Percentiles rank a stretch among this genome's conserved stretches.
phyloP scores from a whole-genome alignment of 805 yeast genomes.

The Wickerhamiella kurtzmanii region DNA sequence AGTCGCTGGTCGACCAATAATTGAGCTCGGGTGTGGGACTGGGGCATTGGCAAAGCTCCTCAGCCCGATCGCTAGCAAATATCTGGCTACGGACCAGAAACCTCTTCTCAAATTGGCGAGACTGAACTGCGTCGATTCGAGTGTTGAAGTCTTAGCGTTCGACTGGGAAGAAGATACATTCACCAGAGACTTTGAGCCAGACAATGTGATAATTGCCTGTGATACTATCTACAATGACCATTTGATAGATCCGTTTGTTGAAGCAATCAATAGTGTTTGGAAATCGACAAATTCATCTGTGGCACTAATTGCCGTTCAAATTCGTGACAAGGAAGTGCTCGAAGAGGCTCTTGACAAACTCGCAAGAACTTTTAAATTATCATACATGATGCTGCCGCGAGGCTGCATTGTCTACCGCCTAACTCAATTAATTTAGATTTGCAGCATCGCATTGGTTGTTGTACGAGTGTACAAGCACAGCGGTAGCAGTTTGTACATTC shows the following conservation, averaged over 20 bases:
- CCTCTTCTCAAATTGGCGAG: constrained; percentile 14
- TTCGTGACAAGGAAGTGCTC: constrained; percentile 9
- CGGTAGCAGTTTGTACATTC: constrained; percentile 96
- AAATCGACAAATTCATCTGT: neutral
- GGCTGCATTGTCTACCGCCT: neutral
- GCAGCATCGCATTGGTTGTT: constrained; percentile 19
- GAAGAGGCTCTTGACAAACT: constrained; percentile 5
- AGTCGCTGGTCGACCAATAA: constrained; percentile 3
- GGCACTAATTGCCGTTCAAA: constrained; percentile 11
- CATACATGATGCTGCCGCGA: neutral
- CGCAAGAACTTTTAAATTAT: neutral
- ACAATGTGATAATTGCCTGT: constrained; percentile 14
- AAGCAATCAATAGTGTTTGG: constrained; percentile 11
- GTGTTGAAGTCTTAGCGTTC: constrained; percentile 10
- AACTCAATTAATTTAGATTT: neutral
- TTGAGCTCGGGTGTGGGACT: constrained; percentile 20
- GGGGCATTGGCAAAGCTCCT: constrained; percentile 17
- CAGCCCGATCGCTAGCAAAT: neutral
- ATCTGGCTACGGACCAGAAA: constrained; percentile 18
- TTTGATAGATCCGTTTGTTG: constrained; percentile 11
- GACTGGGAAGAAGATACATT: constrained; percentile 20
- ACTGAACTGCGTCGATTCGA: constrained; percentile 7
- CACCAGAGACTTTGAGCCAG: neutral
- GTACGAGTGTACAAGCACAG: constrained; percentile 85
- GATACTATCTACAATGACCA: constrained; percentile 19